These are phyloP conservation scores for Phialophora macrospora DNA, from an alignment of 2,329 filamentous ascomycete species.

Conservation along the genomic window DNA sequence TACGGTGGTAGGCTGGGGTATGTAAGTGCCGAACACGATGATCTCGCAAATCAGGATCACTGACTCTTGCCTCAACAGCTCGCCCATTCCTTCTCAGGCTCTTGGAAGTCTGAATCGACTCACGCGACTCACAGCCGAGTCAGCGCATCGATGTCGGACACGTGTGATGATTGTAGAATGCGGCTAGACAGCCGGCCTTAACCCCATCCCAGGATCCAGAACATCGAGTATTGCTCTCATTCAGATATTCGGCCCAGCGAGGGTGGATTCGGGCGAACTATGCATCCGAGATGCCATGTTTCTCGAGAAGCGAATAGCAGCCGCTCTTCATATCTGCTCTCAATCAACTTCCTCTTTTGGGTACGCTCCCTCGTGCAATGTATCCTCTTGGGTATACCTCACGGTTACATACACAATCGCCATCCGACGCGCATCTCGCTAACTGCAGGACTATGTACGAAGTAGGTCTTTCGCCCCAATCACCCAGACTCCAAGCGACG, in stretches of 20 bases:
- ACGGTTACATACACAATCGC: background rate
- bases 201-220: background rate
- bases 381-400: background rate
- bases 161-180: background rate
- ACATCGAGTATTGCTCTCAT: background rate
- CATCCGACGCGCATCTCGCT: background rate
- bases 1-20: background rate
- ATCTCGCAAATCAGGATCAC: background rate
- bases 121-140: background rate
- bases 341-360: background rate
- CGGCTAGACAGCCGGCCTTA: background rate
- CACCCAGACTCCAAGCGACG: background rate
- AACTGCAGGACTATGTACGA: background rate
- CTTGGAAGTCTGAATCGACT: background rate
- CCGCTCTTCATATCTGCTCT: background rate
- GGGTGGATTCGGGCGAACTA: background rate
- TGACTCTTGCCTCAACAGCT: background rate
- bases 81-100: background rate
- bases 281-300: background rate
- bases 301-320: conserved; percentile 1
- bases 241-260: background rate
- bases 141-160: background rate
- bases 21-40: background rate
- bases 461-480: background rate
- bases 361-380: background rate